Evolutionary conservation across 148 eudicot species (phyloP).

Genomic region (Silene conica): DNA sequence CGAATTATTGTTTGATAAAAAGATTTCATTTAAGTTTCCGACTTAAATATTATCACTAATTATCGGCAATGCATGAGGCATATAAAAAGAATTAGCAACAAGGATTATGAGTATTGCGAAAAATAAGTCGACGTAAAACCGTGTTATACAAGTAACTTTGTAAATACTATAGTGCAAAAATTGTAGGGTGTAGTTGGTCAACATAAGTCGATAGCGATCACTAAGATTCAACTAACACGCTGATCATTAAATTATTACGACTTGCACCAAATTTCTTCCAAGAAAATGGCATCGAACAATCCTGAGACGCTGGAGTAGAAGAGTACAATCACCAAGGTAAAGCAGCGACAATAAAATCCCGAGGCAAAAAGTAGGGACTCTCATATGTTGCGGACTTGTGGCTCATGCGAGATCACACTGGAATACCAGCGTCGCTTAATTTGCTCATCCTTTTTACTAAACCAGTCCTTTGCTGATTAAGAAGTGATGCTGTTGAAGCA

Average conservation of each 20-base stretch:
- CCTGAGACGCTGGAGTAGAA: not conserved
- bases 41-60: no score
- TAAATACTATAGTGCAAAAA: not conserved
- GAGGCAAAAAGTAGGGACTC: not conserved
- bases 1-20: no score
- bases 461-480: slow-evolving; percentile 46
- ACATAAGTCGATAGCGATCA: no score
- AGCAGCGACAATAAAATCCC: not conserved
- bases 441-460: slow-evolving; percentile 53
- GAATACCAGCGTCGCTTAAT: slow-evolving; percentile 75
- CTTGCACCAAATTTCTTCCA: not conserved
- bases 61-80: no score
- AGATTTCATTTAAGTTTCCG: no score
- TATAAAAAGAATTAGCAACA: no score
- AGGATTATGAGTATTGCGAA: no score
- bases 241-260: not conserved
- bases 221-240: no score
- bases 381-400: not conserved
- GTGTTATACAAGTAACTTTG: not conserved
- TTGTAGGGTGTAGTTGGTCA: not conserved
- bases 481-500: slow-evolving; percentile 71
- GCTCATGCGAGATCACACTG: slow-evolving; percentile 33
- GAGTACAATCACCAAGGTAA: not conserved
- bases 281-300: not conserved
- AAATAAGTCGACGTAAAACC: not conserved